Evolutionary conservation across 345 rosid species (phyloP).

Genomic region (Schrenkiella parvula): DNA sequence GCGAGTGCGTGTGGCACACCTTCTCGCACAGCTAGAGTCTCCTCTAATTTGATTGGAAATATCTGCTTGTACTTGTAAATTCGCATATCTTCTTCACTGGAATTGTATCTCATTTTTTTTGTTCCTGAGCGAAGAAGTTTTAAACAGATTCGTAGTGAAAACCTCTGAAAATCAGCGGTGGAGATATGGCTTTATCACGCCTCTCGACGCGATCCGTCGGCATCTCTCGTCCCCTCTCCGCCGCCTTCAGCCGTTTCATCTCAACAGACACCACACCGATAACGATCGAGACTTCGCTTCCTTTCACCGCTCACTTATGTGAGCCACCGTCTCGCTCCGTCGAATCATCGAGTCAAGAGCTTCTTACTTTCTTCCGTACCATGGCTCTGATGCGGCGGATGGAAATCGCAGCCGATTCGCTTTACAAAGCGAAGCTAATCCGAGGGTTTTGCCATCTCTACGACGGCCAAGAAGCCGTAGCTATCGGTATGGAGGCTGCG

Average conservation of each 20-base stretch:
- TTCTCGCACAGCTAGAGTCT: not conserved
- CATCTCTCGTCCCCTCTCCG: conserved; percentile 38
- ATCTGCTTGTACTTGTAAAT: not conserved
- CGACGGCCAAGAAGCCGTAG: conserved; percentile 97
- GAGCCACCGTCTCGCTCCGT: conserved; percentile 86
- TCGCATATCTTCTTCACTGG: conserved; percentile 5
- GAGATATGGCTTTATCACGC: conserved; percentile 60
- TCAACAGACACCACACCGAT: conserved; percentile 70
- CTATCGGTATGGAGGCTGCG: conserved; percentile 94
- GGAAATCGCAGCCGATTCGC: conserved; percentile 98
- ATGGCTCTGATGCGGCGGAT: conserved; percentile 93
- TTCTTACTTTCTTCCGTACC: conserved; percentile 63
- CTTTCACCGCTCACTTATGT: conserved; percentile 75
- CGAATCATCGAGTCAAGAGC: conserved; percentile 63
- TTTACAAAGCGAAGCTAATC: conserved; percentile 96
- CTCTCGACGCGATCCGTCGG: conserved; percentile 35
- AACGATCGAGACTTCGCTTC: conserved; percentile 81
- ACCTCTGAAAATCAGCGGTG: conserved; percentile 3
- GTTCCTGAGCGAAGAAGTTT: not conserved
- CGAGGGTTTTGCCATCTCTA: conserved; percentile 98
- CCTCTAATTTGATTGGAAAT: not conserved
- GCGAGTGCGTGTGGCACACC: not conserved
- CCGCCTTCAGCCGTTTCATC: conserved; percentile 53
- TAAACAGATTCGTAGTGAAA: conserved; percentile 8
- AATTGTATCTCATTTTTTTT: not conserved